These are phyloP conservation scores for Collybia nuda DNA, from an alignment of 768 basidiomycete species.

Conservation along the genomic window DNA sequence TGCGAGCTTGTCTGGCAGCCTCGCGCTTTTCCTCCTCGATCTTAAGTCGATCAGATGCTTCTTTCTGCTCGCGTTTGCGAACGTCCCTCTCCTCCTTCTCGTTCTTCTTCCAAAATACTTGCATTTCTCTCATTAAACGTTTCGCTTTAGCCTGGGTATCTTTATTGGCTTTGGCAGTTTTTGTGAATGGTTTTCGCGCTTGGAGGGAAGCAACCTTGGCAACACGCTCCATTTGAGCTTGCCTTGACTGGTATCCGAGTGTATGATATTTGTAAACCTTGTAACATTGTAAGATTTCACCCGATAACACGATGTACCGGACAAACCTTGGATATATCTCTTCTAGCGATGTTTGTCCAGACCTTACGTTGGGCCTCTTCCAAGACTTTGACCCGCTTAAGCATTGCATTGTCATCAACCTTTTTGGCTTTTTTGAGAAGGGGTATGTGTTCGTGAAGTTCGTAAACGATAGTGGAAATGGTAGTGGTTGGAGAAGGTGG, in stretches of 20 bases:
- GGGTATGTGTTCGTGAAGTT: slow-evolving; percentile 68
- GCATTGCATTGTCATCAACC: slow-evolving; percentile 68
- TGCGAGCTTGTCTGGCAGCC: slow-evolving; percentile 89
- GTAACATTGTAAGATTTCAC: slow-evolving; percentile 5
- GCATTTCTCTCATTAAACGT: slow-evolving; percentile 92
- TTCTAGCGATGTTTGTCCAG: slow-evolving; percentile 85
- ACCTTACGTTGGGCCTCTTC: slow-evolving; percentile 88
- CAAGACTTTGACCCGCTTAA: slow-evolving; percentile 71
- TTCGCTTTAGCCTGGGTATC: slow-evolving; percentile 85
- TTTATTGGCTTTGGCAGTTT: slow-evolving; percentile 76
- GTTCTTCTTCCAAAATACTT: slow-evolving; percentile 97
- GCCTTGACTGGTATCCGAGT: slow-evolving; percentile 63
- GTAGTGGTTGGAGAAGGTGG: slow-evolving; percentile 65
- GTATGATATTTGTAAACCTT: slow-evolving; percentile 83
- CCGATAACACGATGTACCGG: not conserved
- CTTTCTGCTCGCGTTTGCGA: slow-evolving; percentile 92
- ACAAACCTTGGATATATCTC: slow-evolving; percentile 79
- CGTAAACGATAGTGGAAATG: slow-evolving; percentile 63
- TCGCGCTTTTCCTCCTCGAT: slow-evolving; percentile 93
- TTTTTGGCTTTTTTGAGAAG: slow-evolving; percentile 77
- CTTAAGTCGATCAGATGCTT: slow-evolving; percentile 84
- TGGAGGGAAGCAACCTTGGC: slow-evolving; percentile 75
- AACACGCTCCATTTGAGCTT: slow-evolving; percentile 72
- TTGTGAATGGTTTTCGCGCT: slow-evolving; percentile 72
- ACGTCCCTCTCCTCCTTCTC: slow-evolving; percentile 95